These are phyloP conservation scores for Plantago major DNA, from an alignment of 257 asterid species.

Conservation along the genomic window DNA sequence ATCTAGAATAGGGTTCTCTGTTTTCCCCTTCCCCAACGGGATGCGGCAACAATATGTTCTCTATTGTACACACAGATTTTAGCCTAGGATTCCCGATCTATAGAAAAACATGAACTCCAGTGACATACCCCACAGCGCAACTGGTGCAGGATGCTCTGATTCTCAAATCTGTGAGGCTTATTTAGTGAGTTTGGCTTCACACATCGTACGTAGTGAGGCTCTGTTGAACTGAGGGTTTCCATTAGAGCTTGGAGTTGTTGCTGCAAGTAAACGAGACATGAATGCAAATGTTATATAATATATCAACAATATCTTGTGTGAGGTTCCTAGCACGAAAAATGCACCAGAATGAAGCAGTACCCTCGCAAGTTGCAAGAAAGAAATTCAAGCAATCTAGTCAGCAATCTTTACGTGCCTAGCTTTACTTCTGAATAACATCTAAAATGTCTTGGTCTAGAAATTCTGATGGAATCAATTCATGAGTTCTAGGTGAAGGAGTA, in stretches of 20 bases:
- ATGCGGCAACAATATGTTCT: no score
- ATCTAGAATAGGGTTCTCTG: no score
- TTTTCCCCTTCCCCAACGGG: no score
- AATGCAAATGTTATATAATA: constrained; percentile 18
- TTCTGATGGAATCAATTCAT: no score
- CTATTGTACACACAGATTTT: no score
- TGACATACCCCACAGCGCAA: constrained; percentile 98
- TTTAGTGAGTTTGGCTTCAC: constrained; percentile 96
- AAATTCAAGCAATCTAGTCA: constrained; percentile 15
- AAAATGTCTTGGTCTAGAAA: no score
- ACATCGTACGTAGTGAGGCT: constrained; percentile 95
- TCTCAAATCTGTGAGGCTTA: constrained; percentile 85
- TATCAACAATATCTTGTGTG: not conserved
- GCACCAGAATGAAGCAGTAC: constrained; percentile 8
- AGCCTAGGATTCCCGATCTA: no score
- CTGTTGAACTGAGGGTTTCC: constrained; percentile 97
- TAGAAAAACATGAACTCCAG: no score
- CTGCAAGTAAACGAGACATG: constrained; percentile 42
- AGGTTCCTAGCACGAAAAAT: constrained; percentile 8
- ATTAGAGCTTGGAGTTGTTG: constrained; percentile 99
- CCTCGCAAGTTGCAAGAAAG: constrained; percentile 16
- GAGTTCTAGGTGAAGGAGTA: no score
- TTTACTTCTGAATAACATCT: no score
- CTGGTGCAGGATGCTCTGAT: constrained; percentile 87
- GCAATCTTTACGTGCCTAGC: not conserved